These are phyloP conservation scores for Lichtheimia hyalospora DNA, from an alignment of 371 early-diverging fungal genomes.

Conservation along the genomic window DNA sequence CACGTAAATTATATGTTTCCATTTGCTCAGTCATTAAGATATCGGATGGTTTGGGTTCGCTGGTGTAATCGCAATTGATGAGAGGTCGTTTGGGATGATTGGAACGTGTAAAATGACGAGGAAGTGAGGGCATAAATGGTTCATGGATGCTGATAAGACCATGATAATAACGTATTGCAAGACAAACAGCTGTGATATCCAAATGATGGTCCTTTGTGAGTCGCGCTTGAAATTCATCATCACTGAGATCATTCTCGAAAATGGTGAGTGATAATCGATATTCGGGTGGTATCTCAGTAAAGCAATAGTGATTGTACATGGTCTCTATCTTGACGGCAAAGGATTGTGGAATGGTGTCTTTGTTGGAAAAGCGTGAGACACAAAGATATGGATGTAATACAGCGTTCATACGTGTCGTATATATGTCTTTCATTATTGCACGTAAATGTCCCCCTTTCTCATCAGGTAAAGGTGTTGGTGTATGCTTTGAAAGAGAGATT, in stretches of 20 bases:
- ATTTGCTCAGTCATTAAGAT: constrained; percentile 6
- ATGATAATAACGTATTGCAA: constrained; percentile 28
- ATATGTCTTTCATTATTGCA: constrained; percentile 23
- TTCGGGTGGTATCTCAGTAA: constrained; percentile 16
- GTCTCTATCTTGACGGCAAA: constrained; percentile 24
- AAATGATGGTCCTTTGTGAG: constrained; percentile 16
- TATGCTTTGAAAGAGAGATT: not conserved
- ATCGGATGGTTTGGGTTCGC: not conserved
- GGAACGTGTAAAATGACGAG: not conserved
- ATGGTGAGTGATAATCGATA: constrained; percentile 21
- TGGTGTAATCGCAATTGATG: not conserved
- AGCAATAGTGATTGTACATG: constrained; percentile 20
- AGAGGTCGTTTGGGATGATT: not conserved
- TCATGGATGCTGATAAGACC: constrained; percentile 27
- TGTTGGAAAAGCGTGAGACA: constrained; percentile 16
- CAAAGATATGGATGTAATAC: constrained; percentile 18
- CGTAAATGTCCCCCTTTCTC: constrained; percentile 18
- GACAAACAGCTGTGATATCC: constrained; percentile 16
- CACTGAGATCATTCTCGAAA: constrained; percentile 28
- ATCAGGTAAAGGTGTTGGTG: constrained; percentile 22
- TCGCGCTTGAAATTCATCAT: constrained; percentile 25
- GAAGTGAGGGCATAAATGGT: constrained; percentile 27
- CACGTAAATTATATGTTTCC: constrained; percentile 16
- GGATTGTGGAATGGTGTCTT: constrained; percentile 24
- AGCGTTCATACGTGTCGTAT: constrained; percentile 5